Base-by-base conservation (phyloP, 345 rosid species). In the Hirschfeldia incana region DNA sequence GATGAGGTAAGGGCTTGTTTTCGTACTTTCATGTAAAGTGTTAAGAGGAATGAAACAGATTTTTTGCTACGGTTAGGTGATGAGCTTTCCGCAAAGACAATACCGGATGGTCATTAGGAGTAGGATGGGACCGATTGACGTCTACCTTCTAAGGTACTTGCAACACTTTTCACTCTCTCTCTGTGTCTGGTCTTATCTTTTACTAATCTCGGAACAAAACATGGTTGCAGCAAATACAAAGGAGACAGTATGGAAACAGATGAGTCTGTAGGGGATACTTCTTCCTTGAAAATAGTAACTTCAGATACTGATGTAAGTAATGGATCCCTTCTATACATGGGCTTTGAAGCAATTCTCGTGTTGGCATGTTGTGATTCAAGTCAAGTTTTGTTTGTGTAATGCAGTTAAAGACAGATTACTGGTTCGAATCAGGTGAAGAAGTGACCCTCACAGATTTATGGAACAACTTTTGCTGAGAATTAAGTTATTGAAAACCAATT, bases 21-120 rank as follows among this genome's bases (percentile, higher is more conserved):
- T 11, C 33, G 66, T 13, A 33, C 10, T 67, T 67, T 46, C 65
- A 11, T 11, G 11, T 60, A 27, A 60, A 46, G 7, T 30, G 46
- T 57, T 72, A 37, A 72, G 3, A 21, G 59, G 28, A 26, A 57
- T 72, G 29, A 59, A 61, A 36, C 61, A 63, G 10, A 15, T 76
- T 69, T 64, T 65, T 70, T 61, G 64, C 63, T 51, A 67, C 11
- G 62, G 67, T 86, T 39, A 91, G 92, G 90, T 85, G 76, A 82
- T 81, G 57, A 76, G 78, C 75, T 85, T 80, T 67, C 85, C 85
- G 12, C 88, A 80, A 80, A 78, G 87, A 75, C 91, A 88, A 59
- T 89, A 85, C 80, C 85, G 85, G 83, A 86, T 90, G 92, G 83
- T 79, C 55, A 73, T 89, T 68, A 86, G 94, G 82, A 92, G 93